A percentile compares a stretch with the other conserved stretches of the same genome.
Evolutionary conservation across 139 green algal species (phyloP).

Genomic region (Chlamydomonas sphaeroides): DNA sequence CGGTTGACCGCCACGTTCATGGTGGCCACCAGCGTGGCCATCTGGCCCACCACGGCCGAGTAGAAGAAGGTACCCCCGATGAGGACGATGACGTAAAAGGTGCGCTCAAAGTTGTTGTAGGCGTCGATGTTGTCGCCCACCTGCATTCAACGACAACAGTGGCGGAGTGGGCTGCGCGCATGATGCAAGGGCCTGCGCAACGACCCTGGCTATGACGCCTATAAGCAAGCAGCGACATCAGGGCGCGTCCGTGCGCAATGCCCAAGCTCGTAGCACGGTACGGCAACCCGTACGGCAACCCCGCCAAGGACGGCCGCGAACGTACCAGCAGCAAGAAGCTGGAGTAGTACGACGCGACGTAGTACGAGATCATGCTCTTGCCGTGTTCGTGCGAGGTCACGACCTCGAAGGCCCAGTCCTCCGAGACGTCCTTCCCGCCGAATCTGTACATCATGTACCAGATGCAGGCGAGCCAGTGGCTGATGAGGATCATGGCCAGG

Average conservation of each 20-base stretch:
- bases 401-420: constrained; percentile 29
- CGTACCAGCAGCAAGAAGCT: constrained; percentile 35
- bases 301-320: too few species aligned
- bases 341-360: constrained; percentile 27
- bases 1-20: constrained; percentile 40
- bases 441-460: constrained; percentile 49
- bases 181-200: background rate
- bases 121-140: constrained; percentile 44
- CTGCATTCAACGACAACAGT: background rate
- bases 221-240: too few species aligned
- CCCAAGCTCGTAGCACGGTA: too few species aligned
- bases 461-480: constrained; percentile 39
- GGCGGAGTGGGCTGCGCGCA: background rate
- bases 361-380: background rate
- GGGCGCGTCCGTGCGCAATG: too few species aligned
- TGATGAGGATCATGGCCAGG: constrained; percentile 34
- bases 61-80: constrained; percentile 40
- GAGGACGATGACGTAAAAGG: constrained; percentile 23
- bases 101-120: constrained; percentile 48
- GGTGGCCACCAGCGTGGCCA: constrained; percentile 40
- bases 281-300: too few species aligned
- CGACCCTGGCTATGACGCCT: too few species aligned
- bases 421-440: constrained; percentile 5
- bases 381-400: background rate
- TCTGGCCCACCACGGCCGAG: constrained; percentile 39